Conservation (phyloP, 1,284 basidiomycete genomes). For the Polyporus tsugae region DNA sequence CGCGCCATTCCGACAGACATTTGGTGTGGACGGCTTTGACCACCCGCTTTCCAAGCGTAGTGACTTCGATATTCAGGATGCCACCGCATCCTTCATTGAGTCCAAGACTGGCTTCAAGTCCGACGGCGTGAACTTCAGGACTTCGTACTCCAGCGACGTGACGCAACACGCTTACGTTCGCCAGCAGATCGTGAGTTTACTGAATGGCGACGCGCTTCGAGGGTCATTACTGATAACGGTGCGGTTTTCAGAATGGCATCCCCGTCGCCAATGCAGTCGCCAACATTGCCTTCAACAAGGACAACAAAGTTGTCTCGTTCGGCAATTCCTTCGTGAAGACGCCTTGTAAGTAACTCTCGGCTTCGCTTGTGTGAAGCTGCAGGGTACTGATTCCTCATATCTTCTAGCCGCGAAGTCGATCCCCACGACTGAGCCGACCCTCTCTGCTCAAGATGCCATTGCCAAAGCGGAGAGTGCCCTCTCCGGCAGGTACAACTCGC, state of each 20-base stretch:
- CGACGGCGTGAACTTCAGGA: constrained; percentile 38
- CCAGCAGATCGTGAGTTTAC: constrained; percentile 39
- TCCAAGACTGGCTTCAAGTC: constrained; percentile 34
- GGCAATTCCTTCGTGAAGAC: constrained; percentile 60
- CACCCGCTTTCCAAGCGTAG: constrained; percentile 43
- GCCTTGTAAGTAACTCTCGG: constrained; percentile 20
- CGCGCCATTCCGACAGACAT: constrained; percentile 44
- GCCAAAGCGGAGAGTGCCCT: constrained; percentile 49
- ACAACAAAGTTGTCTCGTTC: constrained; percentile 53
- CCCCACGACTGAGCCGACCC: constrained; percentile 45
- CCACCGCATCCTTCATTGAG: constrained; percentile 42
- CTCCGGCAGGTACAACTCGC: constrained; percentile 49
- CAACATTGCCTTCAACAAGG: constrained; percentile 52
- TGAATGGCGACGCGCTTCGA: neutral
- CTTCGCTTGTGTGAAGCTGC: too few species aligned
- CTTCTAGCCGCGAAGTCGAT: constrained; percentile 29
- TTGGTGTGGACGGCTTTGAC: constrained; percentile 47
- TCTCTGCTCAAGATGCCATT: constrained; percentile 22
- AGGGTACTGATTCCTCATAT: neutral
- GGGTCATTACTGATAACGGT: neutral
- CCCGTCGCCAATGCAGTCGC: constrained; percentile 55
- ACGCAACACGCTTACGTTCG: constrained; percentile 46
- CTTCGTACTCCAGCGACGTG: constrained; percentile 40
- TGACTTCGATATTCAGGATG: constrained; percentile 38
- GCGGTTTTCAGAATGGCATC: constrained; percentile 45